Percentiles rank a stretch among this genome's conserved stretches.
phyloP scores from a whole-genome alignment of 129 eudicot genomes.

The Logfia minima region DNA sequence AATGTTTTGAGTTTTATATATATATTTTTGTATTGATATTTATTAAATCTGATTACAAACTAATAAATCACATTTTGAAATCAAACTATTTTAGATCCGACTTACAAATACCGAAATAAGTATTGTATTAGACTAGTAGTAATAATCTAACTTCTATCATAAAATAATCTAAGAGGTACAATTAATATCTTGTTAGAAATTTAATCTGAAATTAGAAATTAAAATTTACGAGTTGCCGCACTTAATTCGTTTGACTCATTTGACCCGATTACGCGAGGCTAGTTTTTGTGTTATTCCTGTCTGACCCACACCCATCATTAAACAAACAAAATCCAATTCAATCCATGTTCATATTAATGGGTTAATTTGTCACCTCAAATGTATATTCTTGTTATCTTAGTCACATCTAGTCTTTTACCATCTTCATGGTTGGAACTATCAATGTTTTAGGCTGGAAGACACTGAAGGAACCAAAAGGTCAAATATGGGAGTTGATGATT shows the following conservation, averaged over 20 bases:
- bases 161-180: not conserved
- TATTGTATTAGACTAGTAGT: not conserved
- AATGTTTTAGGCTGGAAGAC: conserved; percentile 42
- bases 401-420: conserved; percentile 1
- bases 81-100: not conserved
- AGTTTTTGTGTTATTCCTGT: too few relatives aligned
- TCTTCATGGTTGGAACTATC: conserved; percentile 20
- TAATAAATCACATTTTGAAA: not conserved
- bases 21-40: not conserved
- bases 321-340: not conserved
- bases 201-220: too few relatives aligned
- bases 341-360: not conserved
- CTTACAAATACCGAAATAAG: too few relatives aligned
- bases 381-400: not conserved
- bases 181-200: too few relatives aligned
- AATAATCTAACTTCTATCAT: too few relatives aligned
- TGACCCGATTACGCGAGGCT: too few relatives aligned
- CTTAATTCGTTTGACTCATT: not conserved
- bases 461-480: conserved; percentile 39
- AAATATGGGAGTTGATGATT: conserved; percentile 34
- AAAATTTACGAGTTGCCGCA: not conserved
- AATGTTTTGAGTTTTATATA: not conserved
- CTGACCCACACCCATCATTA: not conserved
- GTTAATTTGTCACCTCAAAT: not conserved
- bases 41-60: not conserved